phyloP scores from a whole-genome alignment of 2,329 filamentous ascomycete species.

The Botrytis squamosa region DNA sequence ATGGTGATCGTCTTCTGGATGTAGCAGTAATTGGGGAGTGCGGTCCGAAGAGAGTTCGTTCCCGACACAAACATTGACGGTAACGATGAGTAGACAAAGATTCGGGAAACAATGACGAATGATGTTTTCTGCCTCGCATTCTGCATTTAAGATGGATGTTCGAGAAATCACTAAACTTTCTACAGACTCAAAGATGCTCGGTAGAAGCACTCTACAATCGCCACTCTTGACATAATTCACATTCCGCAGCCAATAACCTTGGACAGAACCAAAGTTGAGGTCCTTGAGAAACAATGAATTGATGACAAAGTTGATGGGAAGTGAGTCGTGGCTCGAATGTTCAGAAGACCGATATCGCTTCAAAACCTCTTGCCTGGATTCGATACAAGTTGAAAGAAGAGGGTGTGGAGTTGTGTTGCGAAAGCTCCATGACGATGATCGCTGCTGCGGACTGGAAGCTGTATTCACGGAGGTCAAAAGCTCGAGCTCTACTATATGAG shows the following conservation, averaged over 20 bases:
- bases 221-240: neutral
- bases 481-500: neutral
- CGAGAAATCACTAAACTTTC: slow-evolving; percentile 11
- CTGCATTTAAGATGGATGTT: neutral
- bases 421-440: neutral
- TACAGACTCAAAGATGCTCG: neutral
- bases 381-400: slow-evolving; percentile 1
- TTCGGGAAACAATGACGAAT: slow-evolving; percentile 7
- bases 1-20: slow-evolving; percentile 5
- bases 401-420: neutral
- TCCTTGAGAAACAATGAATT: neutral
- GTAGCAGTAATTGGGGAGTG: neutral
- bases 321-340: neutral
- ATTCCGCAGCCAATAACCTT: neutral
- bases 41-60: neutral
- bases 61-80: neutral
- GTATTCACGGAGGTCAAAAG: neutral
- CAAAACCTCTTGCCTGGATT: slow-evolving; percentile 2
- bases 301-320: neutral
- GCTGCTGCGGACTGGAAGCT: too few species aligned
- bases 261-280: neutral
- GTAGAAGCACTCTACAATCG: neutral
- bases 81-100: slow-evolving; percentile 9
- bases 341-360: neutral
- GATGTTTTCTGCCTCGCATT: slow-evolving; percentile 8